A percentile compares a stretch with the other conserved stretches of the same genome.
Evolutionary conservation across 371 early-diverging fungal species (phyloP).

Genomic region (Actinomortierella ambigua): DNA sequence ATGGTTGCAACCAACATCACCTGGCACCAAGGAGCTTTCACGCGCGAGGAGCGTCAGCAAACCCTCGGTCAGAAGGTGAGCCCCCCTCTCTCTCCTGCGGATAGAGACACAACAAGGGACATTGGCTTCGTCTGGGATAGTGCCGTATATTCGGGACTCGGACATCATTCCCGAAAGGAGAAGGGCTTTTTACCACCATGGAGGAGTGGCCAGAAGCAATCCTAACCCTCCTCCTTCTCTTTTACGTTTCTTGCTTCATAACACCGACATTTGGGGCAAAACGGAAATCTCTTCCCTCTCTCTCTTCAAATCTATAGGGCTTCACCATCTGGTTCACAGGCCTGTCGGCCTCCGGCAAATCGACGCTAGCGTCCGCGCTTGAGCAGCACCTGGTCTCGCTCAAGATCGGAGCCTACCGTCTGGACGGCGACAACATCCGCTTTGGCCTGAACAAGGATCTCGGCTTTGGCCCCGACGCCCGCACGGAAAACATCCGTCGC

Average conservation of each 20-base stretch:
- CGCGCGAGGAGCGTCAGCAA: constrained; percentile 74
- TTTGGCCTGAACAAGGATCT: constrained; percentile 95
- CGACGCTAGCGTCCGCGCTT: constrained; percentile 88
- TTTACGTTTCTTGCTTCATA: constrained; percentile 3
- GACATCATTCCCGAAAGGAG: no score
- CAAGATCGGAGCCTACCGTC: constrained; percentile 79
- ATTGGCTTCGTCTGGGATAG: no score
- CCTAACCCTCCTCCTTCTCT: constrained; percentile 1
- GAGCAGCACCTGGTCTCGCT: constrained; percentile 84
- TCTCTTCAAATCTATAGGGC: constrained; percentile 53
- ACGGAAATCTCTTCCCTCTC: background rate
- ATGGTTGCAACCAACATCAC: constrained; percentile 85
- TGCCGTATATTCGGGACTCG: no score
- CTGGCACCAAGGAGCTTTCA: constrained; percentile 85
- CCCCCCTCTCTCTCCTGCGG: background rate
- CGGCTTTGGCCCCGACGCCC: constrained; percentile 89
- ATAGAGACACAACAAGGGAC: constrained; percentile 9
- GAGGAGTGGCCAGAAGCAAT: background rate
- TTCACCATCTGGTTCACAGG: constrained; percentile 94
- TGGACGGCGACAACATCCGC: constrained; percentile 96
- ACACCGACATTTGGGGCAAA: constrained; percentile 6
- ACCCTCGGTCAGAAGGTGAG: constrained; percentile 75
- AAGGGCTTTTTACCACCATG: constrained; percentile 5
- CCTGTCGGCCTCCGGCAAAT: constrained; percentile 93
- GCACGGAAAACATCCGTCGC: constrained; percentile 93